These are phyloP conservation scores for Leucogyrophana mollusca DNA, from an alignment of 768 basidiomycete species.

Conservation along the genomic window DNA sequence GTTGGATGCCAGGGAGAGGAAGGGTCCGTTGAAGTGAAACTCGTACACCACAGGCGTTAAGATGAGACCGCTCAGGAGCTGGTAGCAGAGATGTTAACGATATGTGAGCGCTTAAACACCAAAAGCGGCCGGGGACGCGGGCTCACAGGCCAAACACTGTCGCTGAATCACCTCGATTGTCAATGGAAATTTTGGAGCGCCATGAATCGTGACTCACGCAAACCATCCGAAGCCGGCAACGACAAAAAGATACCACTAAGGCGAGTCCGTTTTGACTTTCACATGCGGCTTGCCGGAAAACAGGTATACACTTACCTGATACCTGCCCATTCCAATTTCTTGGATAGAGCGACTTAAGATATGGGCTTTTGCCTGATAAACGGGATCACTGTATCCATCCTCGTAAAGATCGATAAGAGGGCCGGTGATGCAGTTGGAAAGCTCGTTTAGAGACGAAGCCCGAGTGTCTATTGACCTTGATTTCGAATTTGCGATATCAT, in stretches of 20 bases:
- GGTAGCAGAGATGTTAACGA: neutral
- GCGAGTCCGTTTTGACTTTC: neutral
- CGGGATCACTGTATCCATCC: conserved; percentile 39
- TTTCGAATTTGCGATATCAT: too few species aligned
- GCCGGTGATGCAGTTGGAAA: neutral
- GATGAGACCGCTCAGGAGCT: conserved; percentile 45
- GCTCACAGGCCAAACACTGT: conserved; percentile 40
- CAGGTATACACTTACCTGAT: conserved; percentile 37
- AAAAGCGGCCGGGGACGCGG: neutral
- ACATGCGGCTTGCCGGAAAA: neutral
- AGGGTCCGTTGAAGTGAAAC: conserved; percentile 45
- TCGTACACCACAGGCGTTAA: conserved; percentile 48
- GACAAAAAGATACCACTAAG: conserved; percentile 36
- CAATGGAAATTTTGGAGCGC: neutral
- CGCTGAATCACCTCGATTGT: conserved; percentile 14
- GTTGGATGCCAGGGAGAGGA: conserved; percentile 50
- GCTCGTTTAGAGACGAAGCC: neutral
- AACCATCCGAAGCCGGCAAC: conserved; percentile 44
- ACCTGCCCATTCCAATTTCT: conserved; percentile 57
- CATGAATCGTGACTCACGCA: conserved; percentile 23
- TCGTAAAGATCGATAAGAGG: conserved; percentile 27
- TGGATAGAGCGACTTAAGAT: conserved; percentile 47
- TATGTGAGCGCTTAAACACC: neutral
- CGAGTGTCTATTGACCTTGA: too few species aligned
- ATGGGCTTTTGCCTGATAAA: conserved; percentile 49